Evolutionary conservation across 441 rosid species (phyloP).

Genomic region (Gossypium trilobum): DNA sequence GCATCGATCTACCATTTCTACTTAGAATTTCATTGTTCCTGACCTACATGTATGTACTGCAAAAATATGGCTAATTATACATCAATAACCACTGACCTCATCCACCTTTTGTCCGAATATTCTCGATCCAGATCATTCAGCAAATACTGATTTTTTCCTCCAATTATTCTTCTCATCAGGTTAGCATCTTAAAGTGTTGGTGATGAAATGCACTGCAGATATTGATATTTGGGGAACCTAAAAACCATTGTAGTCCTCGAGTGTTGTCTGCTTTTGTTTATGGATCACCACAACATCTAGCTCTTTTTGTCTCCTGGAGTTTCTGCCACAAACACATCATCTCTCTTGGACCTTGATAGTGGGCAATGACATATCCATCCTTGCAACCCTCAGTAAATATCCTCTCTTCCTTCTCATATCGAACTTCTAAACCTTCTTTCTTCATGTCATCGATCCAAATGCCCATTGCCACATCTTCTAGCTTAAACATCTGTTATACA

Average conservation of each 20-base stretch:
- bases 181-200: background rate
- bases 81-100: background rate
- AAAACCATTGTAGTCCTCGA: background rate
- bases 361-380: slow-evolving; percentile 77
- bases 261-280: background rate
- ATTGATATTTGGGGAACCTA: background rate
- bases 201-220: background rate
- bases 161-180: background rate
- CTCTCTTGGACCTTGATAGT: slow-evolving; percentile 81
- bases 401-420: slow-evolving; percentile 56
- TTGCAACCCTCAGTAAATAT: slow-evolving; percentile 65
- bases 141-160: background rate
- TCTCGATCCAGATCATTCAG: background rate
- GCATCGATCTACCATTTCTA: slow-evolving; percentile 1
- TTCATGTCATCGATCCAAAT: slow-evolving; percentile 71
- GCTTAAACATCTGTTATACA: slow-evolving; percentile 70
- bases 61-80: background rate
- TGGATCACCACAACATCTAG: slow-evolving; percentile 62
- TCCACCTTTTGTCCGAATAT: background rate
- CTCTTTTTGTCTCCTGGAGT: slow-evolving; percentile 55
- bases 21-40: background rate
- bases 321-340: slow-evolving; percentile 91
- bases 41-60: background rate
- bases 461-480: slow-evolving; percentile 95
- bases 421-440: slow-evolving; percentile 58